A percentile compares a stretch with the other conserved stretches of the same genome.
phyloP scores from a whole-genome alignment of 305 asterid genomes.

The Fraxinus greggii region DNA sequence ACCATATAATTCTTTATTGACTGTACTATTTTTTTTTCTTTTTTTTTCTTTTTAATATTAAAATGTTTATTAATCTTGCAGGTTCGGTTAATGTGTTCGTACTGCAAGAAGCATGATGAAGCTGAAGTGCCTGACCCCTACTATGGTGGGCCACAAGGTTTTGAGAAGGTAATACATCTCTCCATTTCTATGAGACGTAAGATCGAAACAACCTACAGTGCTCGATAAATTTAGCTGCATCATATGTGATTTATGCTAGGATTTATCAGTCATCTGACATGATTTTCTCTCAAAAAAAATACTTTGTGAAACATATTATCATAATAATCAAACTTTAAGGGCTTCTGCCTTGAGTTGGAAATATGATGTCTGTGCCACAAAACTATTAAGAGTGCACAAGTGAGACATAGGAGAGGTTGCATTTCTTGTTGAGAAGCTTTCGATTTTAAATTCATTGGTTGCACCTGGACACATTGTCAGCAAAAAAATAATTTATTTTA shows the following conservation, averaged over 20 bases:
- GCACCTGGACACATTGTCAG: not conserved
- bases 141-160: slow-evolving; percentile 82
- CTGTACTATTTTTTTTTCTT: not conserved
- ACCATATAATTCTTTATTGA: not conserved
- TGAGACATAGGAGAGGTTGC: not conserved
- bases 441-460: not conserved
- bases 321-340: not conserved
- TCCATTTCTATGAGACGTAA: not conserved
- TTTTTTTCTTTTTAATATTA: not conserved
- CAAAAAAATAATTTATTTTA: not conserved
- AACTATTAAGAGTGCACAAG: not conserved
- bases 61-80: slow-evolving; percentile 22
- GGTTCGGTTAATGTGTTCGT: slow-evolving; percentile 81
- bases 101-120: slow-evolving; percentile 75
- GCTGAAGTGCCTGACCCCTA: slow-evolving; percentile 91
- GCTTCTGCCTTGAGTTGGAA: not conserved
- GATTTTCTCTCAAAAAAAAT: not conserved
- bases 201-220: not conserved
- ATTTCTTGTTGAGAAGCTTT: not conserved
- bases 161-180: slow-evolving; percentile 64
- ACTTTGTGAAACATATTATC: not conserved
- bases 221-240: not conserved
- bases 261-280: not conserved
- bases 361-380: not conserved
- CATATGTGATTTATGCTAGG: not conserved